Evolutionary conservation across 495 filamentous ascomycete species (phyloP).

Genomic region (Aspergillus cavernicola): DNA sequence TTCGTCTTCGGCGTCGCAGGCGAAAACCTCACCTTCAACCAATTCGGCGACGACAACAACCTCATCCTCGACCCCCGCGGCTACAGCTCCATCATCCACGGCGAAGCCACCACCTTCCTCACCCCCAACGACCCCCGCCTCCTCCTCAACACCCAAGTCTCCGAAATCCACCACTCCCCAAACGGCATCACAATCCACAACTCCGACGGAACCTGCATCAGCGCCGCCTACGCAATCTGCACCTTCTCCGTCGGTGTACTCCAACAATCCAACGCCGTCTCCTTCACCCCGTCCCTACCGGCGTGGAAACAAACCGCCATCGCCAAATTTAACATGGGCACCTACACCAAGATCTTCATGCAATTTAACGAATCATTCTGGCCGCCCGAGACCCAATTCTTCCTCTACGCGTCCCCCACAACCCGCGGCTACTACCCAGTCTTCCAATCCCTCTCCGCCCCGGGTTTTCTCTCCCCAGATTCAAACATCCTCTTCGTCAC

Average conservation of each 20-base stretch:
- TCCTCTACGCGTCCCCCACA: constrained; percentile 64
- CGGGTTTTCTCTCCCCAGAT: constrained; percentile 58
- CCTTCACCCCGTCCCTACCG: constrained; percentile 59
- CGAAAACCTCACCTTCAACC: constrained; percentile 46
- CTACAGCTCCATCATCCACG: constrained; percentile 59
- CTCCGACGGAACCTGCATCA: constrained; percentile 54
- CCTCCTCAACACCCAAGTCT: constrained; percentile 56
- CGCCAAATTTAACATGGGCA: constrained; percentile 66
- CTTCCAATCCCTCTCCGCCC: constrained; percentile 61
- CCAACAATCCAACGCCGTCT: constrained; percentile 58
- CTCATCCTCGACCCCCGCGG: constrained; percentile 64
- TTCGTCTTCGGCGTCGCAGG: constrained; percentile 42
- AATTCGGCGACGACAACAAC: constrained; percentile 58
- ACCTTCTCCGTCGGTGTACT: constrained; percentile 67
- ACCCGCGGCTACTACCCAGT: constrained; percentile 67
- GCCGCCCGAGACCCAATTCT: constrained; percentile 62
- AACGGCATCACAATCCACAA: constrained; percentile 55
- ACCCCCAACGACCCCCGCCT: constrained; percentile 50
- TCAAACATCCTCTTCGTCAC: constrained; percentile 70
- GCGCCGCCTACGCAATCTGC: constrained; percentile 56
- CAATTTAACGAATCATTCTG: constrained; percentile 72
- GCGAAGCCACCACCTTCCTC: constrained; percentile 62
- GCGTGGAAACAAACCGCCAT: constrained; percentile 65
- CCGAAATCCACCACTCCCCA: constrained; percentile 52
- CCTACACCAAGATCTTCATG: constrained; percentile 76